Evolutionary conservation across 192 early-diverging fungal genomes (phyloP), one percentile per base, ranked within the genome.

Genomic region (Coemansia sp.): DNA sequence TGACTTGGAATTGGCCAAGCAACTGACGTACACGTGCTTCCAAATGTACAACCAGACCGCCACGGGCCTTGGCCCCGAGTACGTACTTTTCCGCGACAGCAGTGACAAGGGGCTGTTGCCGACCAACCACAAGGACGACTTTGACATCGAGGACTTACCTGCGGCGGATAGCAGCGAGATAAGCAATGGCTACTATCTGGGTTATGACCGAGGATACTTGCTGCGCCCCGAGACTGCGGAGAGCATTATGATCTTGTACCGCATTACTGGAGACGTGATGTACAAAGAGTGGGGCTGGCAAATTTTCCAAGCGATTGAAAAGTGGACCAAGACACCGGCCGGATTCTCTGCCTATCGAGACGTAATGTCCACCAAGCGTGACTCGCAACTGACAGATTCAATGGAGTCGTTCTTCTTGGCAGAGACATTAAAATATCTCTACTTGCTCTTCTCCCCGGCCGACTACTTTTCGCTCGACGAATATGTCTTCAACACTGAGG

Each of bases 401-500:
- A 87, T 87, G 83, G 86, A 87, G 64, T 83, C 81, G 64, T 86
- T 86, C 53, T 88, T 86, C 74, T 64, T 93, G 84, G 95, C 94
- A 0, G 96, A 98, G 73, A 96, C 96, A 16, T 86, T 98, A 69
- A 98, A 98, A 79, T 98, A 98, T 69, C 83, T 96, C 40, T 98
- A 95, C 65, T 72, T 98, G 71, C 83, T 98, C 50, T 96, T 98
- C 82, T 85, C 89, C 36, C 88, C 89, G 1, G 81, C 80, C 5
- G 87, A 88, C 50, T 69, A 88, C 24, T 79, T 87, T 53, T 91
- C 94, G 18, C 80, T 98, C 15, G 92, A 94, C 68, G 85, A 92
- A 60, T 96, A 92, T 75, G 92, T 96, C 13, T 94, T 96, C 71
- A 98, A 98, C 83, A 98, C 96, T 7, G 96, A 98, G 73, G 95